Base-by-base conservation (phyloP, 441 rosid genomes). In the Erodium texanum region DNA sequence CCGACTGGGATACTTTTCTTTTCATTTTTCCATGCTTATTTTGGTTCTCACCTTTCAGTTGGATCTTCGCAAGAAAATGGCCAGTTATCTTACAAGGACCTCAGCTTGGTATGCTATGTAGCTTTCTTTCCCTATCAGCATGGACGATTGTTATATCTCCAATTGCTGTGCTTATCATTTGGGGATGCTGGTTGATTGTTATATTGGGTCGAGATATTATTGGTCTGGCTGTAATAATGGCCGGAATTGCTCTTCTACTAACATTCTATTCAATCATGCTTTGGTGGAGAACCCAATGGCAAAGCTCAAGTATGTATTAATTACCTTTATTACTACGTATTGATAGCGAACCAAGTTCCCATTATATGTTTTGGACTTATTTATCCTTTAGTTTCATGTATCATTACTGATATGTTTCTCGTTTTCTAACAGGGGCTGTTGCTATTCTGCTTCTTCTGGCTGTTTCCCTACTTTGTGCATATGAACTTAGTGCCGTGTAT, bases 251-350 rank as follows among this genome's bases (percentile, higher is more conserved):
- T 70, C 98, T 96, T 77, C 74, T 93, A 22, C 75, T 96, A 84
- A 96, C 99, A 58, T 96, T 93, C 83, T 93, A 96, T 79, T 89
- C 99, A 73, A 88, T 96, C 84, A 90, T 96, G 97, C 96, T 93
- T 71, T 90, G 99, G 98, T 96, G 94, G 98, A 89, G 97, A 86
- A 93, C 96, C 7, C 89, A 82, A 73, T 92, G 99, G 99, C 98
- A 95, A 87, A 92, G 98, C 81, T 92, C 99, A 82, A 89, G 98
- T 95, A 92, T 24, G 89, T 77, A 32, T 32, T 32, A 32, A 16
- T 74, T 62, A 59, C 32, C 20, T 66, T 65, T 62, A 58, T 59
- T 59, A 22, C n/a, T 56, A 18, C 38, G 50, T 24, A 32, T 45
- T 54, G 29, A 52, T 24, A 24, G 41, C 68, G 27, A 50, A 70